Conservation (phyloP, 1,284 basidiomycete genomes). For the Chiua sp. region DNA sequence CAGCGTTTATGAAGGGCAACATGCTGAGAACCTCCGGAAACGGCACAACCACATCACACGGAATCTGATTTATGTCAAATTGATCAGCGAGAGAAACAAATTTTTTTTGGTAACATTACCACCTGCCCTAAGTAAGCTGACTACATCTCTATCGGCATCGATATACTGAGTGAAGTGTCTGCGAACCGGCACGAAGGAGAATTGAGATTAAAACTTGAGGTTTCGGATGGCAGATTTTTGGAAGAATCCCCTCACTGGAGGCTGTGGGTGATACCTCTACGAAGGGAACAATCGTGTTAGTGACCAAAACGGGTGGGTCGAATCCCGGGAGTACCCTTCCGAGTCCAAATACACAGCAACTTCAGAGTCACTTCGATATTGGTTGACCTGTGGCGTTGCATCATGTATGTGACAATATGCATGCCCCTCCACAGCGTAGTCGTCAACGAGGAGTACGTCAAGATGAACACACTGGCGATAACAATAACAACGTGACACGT, state of each 20-base stretch:
- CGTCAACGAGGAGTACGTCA: slow-evolving; percentile 13
- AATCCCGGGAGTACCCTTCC: slow-evolving; percentile 9
- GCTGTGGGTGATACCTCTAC: not conserved
- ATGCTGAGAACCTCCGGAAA: slow-evolving; percentile 17
- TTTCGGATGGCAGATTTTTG: not conserved
- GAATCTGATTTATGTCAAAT: slow-evolving; percentile 11
- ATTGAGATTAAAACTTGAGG: no score
- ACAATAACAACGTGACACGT: slow-evolving; percentile 14
- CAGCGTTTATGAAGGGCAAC: slow-evolving; percentile 4
- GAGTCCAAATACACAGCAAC: slow-evolving; percentile 19
- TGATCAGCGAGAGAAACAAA: slow-evolving; percentile 14
- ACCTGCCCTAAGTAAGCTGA: not conserved
- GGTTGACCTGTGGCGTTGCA: not conserved
- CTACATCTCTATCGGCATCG: slow-evolving; percentile 11
- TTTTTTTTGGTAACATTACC: slow-evolving; percentile 13
- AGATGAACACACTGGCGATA: slow-evolving; percentile 12
- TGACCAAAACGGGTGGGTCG: not conserved
- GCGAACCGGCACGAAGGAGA: not conserved
- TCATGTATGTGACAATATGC: not conserved
- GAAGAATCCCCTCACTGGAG: not conserved
- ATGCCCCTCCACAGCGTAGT: slow-evolving; percentile 7
- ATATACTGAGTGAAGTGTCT: slow-evolving; percentile 2
- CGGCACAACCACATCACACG: slow-evolving; percentile 12
- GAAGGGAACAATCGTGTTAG: not conserved
- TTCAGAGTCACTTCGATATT: not conserved